Conservation (phyloP, 768 basidiomycete genomes). For the Paxillus rubicundulus region DNA sequence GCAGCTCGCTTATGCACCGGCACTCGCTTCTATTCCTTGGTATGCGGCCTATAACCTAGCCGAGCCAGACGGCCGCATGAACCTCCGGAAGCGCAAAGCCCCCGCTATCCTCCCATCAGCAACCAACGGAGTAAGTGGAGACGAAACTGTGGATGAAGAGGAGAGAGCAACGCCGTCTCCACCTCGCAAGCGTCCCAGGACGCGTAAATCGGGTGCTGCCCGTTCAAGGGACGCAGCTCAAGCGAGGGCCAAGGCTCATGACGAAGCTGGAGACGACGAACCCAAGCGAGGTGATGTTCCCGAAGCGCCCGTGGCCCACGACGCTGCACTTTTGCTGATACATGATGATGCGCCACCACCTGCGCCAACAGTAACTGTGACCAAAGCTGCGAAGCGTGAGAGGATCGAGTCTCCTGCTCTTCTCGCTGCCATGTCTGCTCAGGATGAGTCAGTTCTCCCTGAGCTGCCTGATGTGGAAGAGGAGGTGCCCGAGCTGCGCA, state of each 20-base stretch:
- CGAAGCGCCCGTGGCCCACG: not conserved
- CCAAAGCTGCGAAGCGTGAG: slow-evolving; percentile 22
- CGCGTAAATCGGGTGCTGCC: slow-evolving; percentile 21
- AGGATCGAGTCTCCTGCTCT: slow-evolving; percentile 17
- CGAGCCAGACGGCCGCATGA: slow-evolving; percentile 34
- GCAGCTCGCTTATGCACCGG: slow-evolving; percentile 27
- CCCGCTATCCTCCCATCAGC: slow-evolving; percentile 16
- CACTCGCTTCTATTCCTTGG: slow-evolving; percentile 25
- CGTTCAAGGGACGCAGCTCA: slow-evolving; percentile 5
- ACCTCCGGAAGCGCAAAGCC: slow-evolving; percentile 31
- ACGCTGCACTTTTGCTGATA: slow-evolving; percentile 15
- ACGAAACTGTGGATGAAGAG: slow-evolving; percentile 32
- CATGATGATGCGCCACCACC: slow-evolving; percentile 13
- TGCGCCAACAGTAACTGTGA: not conserved
- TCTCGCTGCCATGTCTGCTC: not conserved
- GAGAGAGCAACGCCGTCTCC: slow-evolving; percentile 25
- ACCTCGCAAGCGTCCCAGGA: slow-evolving; percentile 29
- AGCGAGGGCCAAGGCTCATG: slow-evolving; percentile 3
- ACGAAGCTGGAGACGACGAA: slow-evolving; percentile 6
- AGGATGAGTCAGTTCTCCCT: slow-evolving; percentile 11
- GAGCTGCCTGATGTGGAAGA: slow-evolving; percentile 16
- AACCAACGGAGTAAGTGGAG: slow-evolving; percentile 34
- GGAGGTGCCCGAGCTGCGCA: slow-evolving; percentile 23
- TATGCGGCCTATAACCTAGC: slow-evolving; percentile 30
- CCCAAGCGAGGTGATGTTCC: slow-evolving; percentile 2